Evolutionary conservation across 768 basidiomycete species (phyloP).

Genomic region (Tulasnella sp.): DNA sequence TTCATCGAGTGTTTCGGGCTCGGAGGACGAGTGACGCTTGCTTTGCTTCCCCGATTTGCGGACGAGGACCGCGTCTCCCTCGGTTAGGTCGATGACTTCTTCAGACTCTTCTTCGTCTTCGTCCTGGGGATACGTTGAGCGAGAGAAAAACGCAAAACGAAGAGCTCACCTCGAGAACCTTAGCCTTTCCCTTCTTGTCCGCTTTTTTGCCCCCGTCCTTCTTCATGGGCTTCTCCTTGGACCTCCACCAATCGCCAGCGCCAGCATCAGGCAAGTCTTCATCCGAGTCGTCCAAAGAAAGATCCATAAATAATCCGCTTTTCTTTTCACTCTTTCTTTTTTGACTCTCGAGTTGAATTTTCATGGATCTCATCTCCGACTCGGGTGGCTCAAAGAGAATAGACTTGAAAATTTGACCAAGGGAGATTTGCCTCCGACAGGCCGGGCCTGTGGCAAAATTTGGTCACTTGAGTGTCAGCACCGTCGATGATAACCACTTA

Average conservation of each 20-base stretch:
- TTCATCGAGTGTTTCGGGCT: no score
- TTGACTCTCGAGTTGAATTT: not conserved
- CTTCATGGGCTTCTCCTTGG: not conserved
- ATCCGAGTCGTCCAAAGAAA: constrained; percentile 4
- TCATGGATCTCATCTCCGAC: constrained; percentile 7
- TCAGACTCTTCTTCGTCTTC: not conserved
- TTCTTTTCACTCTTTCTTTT: constrained; percentile 1
- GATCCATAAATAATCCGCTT: not conserved
- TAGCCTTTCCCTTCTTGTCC: constrained; percentile 10
- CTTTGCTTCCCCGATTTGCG: no score
- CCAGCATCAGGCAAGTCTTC: not conserved
- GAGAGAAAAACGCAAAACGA: not conserved
- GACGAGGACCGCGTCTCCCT: no score
- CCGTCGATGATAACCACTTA: not conserved
- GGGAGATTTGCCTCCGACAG: constrained; percentile 15
- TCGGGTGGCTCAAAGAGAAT: constrained; percentile 9
- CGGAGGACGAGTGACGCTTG: no score
- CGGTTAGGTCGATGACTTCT: no score
- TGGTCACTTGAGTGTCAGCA: not conserved
- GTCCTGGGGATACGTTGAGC: not conserved
- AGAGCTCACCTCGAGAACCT: not conserved
- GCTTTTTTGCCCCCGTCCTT: not conserved
- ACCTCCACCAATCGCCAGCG: not conserved
- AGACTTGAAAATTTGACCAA: constrained; percentile 10
- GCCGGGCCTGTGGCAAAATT: constrained; percentile 13